Percentiles rank a stretch among this genome's conserved stretches.
phyloP scores from a whole-genome alignment of 2,329 filamentous ascomycete genomes.

The Byssochlamys sp. region DNA sequence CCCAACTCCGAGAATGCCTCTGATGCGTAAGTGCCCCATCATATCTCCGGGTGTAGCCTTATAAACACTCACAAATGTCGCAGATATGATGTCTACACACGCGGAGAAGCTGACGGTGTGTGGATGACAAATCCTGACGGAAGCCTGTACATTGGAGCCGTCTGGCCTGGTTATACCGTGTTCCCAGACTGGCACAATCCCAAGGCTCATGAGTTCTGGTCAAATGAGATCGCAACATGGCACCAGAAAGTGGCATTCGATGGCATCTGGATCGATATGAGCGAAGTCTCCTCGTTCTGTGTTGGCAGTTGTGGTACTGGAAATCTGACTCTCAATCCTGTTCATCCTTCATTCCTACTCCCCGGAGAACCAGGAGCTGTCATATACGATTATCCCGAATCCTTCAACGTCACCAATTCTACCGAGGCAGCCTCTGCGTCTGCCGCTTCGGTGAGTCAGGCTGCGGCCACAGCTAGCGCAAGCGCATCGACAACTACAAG shows the following conservation, averaged over 20 bases:
- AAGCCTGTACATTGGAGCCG: slow-evolving; percentile 45
- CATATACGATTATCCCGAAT: slow-evolving; percentile 56
- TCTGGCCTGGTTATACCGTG: slow-evolving; percentile 52
- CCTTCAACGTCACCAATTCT: slow-evolving; percentile 58
- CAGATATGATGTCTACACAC: slow-evolving; percentile 44
- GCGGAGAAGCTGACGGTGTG: slow-evolving; percentile 40
- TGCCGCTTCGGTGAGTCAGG: slow-evolving; percentile 45
- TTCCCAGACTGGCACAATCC: slow-evolving; percentile 54
- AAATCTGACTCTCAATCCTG: slow-evolving; percentile 57
- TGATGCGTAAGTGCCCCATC: slow-evolving; percentile 47
- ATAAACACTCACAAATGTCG: slow-evolving; percentile 17
- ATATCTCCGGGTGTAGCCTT: background rate
- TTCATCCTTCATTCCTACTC: slow-evolving; percentile 55
- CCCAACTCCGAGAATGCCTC: slow-evolving; percentile 60
- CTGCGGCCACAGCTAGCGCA: slow-evolving; percentile 30
- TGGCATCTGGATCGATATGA: slow-evolving; percentile 54
- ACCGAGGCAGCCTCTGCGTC: slow-evolving; percentile 56
- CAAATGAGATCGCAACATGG: slow-evolving; percentile 43
- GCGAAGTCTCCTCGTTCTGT: slow-evolving; percentile 55
- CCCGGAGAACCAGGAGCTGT: slow-evolving; percentile 56
- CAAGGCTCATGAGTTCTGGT: slow-evolving; percentile 52
- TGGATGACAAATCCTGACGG: slow-evolving; percentile 48
- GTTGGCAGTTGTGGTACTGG: slow-evolving; percentile 61
- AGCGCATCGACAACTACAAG: slow-evolving; percentile 27
- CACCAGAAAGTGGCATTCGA: slow-evolving; percentile 46